These are phyloP conservation scores for Mucor racemosus DNA, from an alignment of 371 early-diverging fungal genomes.

Conservation along the genomic window DNA sequence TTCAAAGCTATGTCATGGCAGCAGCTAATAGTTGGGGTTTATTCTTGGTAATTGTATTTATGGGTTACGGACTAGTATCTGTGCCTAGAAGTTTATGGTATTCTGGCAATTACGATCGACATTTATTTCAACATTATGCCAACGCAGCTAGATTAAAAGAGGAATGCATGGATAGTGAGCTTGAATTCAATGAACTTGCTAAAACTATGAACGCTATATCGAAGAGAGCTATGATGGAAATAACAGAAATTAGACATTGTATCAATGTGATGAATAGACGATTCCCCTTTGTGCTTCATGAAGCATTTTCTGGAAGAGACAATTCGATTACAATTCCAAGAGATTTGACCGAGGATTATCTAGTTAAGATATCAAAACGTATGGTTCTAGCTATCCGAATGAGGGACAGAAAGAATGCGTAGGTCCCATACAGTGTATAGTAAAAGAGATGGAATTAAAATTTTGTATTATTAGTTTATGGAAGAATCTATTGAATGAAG, in stretches of 20 bases:
- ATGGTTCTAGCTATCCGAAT: conserved; percentile 67
- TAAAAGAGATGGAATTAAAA: background rate
- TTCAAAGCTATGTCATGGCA: conserved; percentile 88
- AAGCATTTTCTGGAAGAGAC: conserved; percentile 35
- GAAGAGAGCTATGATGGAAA: conserved; percentile 26
- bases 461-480: conserved; percentile 53
- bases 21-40: conserved; percentile 94
- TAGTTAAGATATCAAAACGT: conserved; percentile 53
- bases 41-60: conserved; percentile 81
- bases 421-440: conserved; percentile 27
- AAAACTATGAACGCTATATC: conserved; percentile 52
- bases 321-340: conserved; percentile 42
- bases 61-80: conserved; percentile 93
- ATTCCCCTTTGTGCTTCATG: conserved; percentile 54
- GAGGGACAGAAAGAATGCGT: conserved; percentile 70
- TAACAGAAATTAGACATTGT: conserved; percentile 51
- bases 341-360: conserved; percentile 60
- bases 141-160: conserved; percentile 79
- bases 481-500: conserved; percentile 65
- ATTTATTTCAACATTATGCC: conserved; percentile 69
- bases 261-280: conserved; percentile 59
- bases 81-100: conserved; percentile 89
- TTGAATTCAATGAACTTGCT: conserved; percentile 71
- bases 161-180: conserved; percentile 72
- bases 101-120: conserved; percentile 62